Conservation (phyloP, 2,329 filamentous ascomycete genomes). For the Aspergillus caelatus region DNA sequence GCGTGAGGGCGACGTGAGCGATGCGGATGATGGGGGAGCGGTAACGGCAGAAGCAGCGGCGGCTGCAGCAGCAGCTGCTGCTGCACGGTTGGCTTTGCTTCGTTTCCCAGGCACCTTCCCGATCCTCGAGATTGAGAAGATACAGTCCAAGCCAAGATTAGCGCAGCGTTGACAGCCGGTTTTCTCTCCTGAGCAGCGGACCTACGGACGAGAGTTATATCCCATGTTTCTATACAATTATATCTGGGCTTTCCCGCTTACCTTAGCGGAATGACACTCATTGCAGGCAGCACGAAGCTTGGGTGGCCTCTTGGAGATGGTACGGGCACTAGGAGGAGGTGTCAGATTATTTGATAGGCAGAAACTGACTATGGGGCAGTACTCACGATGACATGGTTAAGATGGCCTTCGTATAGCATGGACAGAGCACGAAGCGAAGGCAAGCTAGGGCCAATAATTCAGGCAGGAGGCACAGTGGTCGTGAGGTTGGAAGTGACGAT, state of each 20-base stretch:
- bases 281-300: constrained; percentile 21
- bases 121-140: constrained; percentile 22
- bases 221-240: neutral
- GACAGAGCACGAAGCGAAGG: neutral
- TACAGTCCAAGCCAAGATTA: constrained; percentile 16
- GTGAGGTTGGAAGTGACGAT: neutral
- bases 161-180: constrained; percentile 20
- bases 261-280: constrained; percentile 21
- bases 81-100: constrained; percentile 20
- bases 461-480: neutral
- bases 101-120: constrained; percentile 22
- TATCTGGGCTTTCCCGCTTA: neutral
- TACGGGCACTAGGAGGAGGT: neutral
- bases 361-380: neutral
- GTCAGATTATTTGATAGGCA: constrained; percentile 8
- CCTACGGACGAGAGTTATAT: constrained; percentile 5
- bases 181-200: constrained; percentile 23
- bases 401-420: neutral
- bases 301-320: constrained; percentile 16
- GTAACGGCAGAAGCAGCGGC: constrained; percentile 5
- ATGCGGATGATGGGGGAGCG: constrained; percentile 18
- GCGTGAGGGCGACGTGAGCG: constrained; percentile 29
- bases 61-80: constrained; percentile 10
- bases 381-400: constrained; percentile 13
- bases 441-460: constrained; percentile 3